These are phyloP conservation scores for Suhomyces panamericanus DNA, from an alignment of 1,139 yeast species.

Conservation along the genomic window DNA sequence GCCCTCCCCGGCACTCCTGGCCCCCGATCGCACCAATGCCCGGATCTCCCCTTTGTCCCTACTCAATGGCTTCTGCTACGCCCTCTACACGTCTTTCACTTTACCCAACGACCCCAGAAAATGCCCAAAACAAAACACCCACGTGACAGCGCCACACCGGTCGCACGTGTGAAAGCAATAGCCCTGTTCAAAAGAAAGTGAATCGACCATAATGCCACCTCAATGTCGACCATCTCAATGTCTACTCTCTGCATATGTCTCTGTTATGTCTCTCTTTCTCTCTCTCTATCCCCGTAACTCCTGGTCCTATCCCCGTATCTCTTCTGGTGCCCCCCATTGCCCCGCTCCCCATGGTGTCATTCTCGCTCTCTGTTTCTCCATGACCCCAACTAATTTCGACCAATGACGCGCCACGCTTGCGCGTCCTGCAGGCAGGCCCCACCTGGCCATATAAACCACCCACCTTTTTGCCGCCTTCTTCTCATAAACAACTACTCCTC, in stretches of 20 bases:
- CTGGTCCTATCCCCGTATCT: too few species aligned
- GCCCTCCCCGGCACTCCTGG: too few species aligned
- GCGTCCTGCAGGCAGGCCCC: conserved; percentile 9
- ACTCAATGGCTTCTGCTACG: background rate
- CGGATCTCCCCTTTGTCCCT: background rate
- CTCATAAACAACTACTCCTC: conserved; percentile 6
- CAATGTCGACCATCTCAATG: too few species aligned
- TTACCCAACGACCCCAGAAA: too few species aligned
- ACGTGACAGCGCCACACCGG: conserved; percentile 8
- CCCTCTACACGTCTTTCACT: too few species aligned
- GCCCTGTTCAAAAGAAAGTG: too few species aligned
- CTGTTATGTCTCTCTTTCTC: too few species aligned
- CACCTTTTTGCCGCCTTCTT: conserved; percentile 6
- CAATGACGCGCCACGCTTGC: conserved; percentile 12
- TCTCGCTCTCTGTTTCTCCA: background rate
- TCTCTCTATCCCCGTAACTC: too few species aligned
- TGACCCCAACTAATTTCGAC: conserved; percentile 11
- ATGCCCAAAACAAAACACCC: background rate
- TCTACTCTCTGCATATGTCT: too few species aligned
- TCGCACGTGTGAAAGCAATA: background rate
- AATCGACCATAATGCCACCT: too few species aligned
- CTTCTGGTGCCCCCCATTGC: too few species aligned
- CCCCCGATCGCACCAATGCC: background rate
- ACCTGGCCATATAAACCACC: conserved; percentile 10
- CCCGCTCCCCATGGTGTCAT: background rate